Conservation (phyloP, 2,329 filamentous ascomycete species). For the Botryosphaeria dothidea region DNA sequence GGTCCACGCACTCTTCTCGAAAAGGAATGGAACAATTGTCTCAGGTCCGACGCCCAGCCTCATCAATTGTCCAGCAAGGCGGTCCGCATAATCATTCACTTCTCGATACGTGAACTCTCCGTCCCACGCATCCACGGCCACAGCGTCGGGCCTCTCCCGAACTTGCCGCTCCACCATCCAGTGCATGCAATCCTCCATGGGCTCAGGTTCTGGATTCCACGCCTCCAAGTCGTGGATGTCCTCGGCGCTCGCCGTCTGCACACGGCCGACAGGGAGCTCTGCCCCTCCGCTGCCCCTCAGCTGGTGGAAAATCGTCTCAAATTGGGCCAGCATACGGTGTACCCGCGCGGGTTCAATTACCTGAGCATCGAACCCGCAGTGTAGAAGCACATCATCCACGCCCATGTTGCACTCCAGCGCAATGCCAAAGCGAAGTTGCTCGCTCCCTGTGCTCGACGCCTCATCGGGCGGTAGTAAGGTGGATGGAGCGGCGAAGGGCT, state of each 20-base stretch:
- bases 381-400: neutral
- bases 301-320: neutral
- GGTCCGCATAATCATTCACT: slow-evolving; percentile 33
- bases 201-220: neutral
- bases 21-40: neutral
- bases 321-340: neutral
- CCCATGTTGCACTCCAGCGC: slow-evolving; percentile 21
- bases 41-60: slow-evolving; percentile 26
- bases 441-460: slow-evolving; percentile 10
- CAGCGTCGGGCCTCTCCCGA: slow-evolving; percentile 43
- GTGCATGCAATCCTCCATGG: slow-evolving; percentile 45
- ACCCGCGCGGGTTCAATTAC: neutral
- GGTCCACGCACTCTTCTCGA: slow-evolving; percentile 26
- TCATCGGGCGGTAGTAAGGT: neutral
- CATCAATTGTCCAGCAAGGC: slow-evolving; percentile 43
- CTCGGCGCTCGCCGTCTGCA: neutral
- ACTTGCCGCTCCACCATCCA: no score
- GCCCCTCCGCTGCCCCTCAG: no score
- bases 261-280: no score
- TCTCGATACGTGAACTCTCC: slow-evolving; percentile 50
- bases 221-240: neutral
- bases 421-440: neutral
- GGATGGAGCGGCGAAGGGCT: neutral
- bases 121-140: slow-evolving; percentile 54
- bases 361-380: neutral